phyloP scores from a whole-genome alignment of 805 yeast genomes.

The Lipomyces sp. region DNA sequence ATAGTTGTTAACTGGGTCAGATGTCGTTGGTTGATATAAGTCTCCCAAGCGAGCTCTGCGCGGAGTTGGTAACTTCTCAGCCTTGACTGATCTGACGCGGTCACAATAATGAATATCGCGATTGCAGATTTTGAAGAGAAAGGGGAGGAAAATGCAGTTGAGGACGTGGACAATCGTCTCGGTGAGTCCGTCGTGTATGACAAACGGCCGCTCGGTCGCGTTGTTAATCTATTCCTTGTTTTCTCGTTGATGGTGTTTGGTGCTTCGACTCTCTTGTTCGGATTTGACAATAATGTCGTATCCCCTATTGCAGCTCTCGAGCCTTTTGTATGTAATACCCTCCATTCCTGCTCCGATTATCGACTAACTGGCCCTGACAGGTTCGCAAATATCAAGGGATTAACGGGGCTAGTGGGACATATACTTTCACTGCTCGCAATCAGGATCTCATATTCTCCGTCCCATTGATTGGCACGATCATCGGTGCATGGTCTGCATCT shows the following conservation, averaged over 20 bases:
- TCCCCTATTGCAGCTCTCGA: constrained; percentile 17
- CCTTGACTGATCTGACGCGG: too few relatives aligned
- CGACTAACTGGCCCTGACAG: background rate
- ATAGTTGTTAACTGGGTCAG: background rate
- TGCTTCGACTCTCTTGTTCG: constrained; percentile 17
- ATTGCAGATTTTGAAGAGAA: background rate
- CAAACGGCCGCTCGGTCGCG: background rate
- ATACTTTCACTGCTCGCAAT: constrained; percentile 20
- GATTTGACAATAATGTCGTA: constrained; percentile 20
- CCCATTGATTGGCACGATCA: constrained; percentile 16
- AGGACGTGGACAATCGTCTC: background rate
- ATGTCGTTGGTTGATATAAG: background rate
- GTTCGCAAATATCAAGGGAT: constrained; percentile 14
- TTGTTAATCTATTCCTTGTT: background rate
- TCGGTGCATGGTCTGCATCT: constrained; percentile 17
- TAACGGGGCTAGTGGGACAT: constrained; percentile 11
- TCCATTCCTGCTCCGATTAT: background rate
- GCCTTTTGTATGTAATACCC: constrained; percentile 10
- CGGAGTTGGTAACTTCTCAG: background rate
- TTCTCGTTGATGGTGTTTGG: constrained; percentile 7
- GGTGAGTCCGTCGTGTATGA: background rate
- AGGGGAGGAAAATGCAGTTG: background rate
- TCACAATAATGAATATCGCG: background rate
- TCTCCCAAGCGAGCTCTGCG: background rate
- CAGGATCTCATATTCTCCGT: constrained; percentile 16